Base-by-base conservation (phyloP, 2,329 filamentous ascomycete species). In the Raffaelea arxii region DNA sequence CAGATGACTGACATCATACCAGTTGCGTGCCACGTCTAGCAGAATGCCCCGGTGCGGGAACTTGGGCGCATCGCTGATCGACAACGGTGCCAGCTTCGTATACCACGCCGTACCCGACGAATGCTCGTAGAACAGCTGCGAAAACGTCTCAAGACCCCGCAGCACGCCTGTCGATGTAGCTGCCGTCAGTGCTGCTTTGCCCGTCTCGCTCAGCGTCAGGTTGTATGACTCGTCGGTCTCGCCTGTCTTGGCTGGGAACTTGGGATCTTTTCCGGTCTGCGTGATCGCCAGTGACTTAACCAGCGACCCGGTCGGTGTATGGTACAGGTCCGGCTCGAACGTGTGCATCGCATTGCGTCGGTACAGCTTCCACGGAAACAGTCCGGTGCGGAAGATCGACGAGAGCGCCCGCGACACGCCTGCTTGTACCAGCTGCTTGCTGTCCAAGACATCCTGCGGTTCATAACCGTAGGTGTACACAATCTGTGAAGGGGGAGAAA, bases 41-140 rank as follows among this genome's bases (percentile, higher is more conserved):
- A 92, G 82, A 45, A 94, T 64, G 12, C 89, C 88, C 39, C 89
- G 81, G 63, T 94, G 85, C 14, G 72, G 63, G 62, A 86, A 94
- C 57, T 77, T 76, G 24, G 89, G 89, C 45, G 70, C 65, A 62
- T 94, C 89, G n/a, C 65, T 63, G 56, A 94, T 86, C 0, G 66
- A 61, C 3, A 94, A 72, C 0, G 89, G 89, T 2, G 82, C 84
- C 32, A 78, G 64, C 1, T 73, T 74, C 2, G 83, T 88, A 66
- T 94, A 94, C 67, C 74, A 69, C 43, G 56, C 61, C 6, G 61
- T 61, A 23, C 74, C 76, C 4, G 69, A 58, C 35, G 80, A 80
- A 64, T 87, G 82, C 60, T 78, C 62, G 65, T 80, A 91, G 66
- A 92, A 92, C 16, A 94, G 75, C 67, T 94, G 87, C 0, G 76